These are phyloP conservation scores for Beauveria caledonica DNA, from an alignment of 2,329 filamentous ascomycete species.

Conservation along the genomic window DNA sequence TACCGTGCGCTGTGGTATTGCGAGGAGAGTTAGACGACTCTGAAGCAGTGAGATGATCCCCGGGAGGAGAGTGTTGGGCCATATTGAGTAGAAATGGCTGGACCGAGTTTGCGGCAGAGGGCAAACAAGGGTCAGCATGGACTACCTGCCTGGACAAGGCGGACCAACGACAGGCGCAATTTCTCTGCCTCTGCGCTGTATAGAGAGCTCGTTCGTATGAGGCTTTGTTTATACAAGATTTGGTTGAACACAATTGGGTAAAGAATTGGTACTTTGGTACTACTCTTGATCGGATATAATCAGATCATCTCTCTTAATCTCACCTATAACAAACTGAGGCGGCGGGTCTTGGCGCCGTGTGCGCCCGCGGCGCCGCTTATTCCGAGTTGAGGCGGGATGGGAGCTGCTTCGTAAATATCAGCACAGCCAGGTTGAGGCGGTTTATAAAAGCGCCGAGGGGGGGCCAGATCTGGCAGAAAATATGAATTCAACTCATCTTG, in stretches of 20 bases:
- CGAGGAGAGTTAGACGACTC: background rate
- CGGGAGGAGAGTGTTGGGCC: too few species aligned
- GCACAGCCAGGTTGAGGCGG: conserved; percentile 18
- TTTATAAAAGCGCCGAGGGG: background rate
- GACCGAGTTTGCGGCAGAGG: too few species aligned
- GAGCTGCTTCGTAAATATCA: conserved; percentile 31
- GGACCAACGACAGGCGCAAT: background rate
- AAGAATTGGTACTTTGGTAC: background rate
- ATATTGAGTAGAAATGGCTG: too few species aligned
- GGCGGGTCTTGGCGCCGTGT: background rate
- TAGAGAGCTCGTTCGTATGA: too few species aligned
- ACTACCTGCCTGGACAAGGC: background rate
- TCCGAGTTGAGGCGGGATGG: conserved; percentile 20
- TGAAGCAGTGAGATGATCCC: too few species aligned
- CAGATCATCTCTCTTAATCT: too few species aligned
- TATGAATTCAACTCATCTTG: background rate
- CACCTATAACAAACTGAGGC: background rate
- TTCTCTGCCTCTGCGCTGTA: background rate
- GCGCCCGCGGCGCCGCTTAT: background rate
- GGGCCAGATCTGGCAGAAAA: background rate
- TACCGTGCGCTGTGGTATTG: background rate
- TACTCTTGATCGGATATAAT: too few species aligned
- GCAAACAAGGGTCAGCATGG: background rate
- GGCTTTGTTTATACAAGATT: background rate
- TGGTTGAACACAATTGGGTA: background rate